Percentiles rank a stretch among this genome's conserved stretches.
Conservation (phyloP, 495 filamentous ascomycete species). For the Xylaria venustula region DNA sequence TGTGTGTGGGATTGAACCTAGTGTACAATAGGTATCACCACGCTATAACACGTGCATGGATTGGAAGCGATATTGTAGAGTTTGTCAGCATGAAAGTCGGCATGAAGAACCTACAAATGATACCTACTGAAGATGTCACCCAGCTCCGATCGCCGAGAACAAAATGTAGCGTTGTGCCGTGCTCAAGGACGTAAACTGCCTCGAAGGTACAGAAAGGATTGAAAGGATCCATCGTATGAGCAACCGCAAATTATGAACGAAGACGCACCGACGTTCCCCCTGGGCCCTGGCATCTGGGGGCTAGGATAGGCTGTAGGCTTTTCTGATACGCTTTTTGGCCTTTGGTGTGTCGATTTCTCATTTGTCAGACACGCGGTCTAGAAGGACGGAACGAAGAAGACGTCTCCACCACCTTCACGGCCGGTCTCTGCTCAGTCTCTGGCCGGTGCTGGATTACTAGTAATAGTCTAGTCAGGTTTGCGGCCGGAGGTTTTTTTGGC, state of each 20-base stretch:
- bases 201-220: not conserved
- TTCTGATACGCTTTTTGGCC: not conserved
- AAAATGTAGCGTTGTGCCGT: not conserved
- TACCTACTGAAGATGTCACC: no score
- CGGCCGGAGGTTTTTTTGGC: not conserved
- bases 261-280: not conserved
- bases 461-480: not conserved
- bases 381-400: not conserved
- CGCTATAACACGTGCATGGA: not conserved
- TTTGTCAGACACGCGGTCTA: slow-evolving; percentile 28
- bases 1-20: not conserved
- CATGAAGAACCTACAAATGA: no score
- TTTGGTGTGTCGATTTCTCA: slow-evolving; percentile 19
- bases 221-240: slow-evolving; percentile 2
- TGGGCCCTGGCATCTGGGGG: not conserved
- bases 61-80: not conserved
- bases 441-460: no score
- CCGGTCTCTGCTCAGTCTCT: not conserved
- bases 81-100: no score
- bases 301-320: not conserved
- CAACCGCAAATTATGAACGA: not conserved
- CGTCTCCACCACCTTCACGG: slow-evolving; percentile 1
- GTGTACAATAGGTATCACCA: not conserved
- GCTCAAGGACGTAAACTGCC: not conserved
- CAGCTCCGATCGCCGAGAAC: not conserved